Conservation (phyloP, 805 yeast genomes). For the Candida vaughaniae region DNA sequence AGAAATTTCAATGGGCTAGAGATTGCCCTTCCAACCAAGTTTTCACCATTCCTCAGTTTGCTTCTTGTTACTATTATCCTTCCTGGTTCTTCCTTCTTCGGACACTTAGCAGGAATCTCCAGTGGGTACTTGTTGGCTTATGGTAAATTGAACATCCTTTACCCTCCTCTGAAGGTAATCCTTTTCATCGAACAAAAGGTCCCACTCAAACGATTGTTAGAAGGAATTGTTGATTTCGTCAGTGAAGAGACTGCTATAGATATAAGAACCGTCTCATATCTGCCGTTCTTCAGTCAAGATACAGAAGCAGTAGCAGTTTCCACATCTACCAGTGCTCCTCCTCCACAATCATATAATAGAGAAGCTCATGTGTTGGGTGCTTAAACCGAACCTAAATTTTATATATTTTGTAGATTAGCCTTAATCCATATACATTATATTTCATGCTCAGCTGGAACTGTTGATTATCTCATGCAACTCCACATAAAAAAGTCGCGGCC, state of each 20-base stretch:
- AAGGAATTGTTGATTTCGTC: conserved; percentile 53
- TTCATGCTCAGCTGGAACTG: too few relatives aligned
- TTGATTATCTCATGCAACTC: not conserved
- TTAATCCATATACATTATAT: too few relatives aligned
- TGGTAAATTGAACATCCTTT: conserved; percentile 55
- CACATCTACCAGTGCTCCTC: conserved; percentile 2
- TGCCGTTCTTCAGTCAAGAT: conserved; percentile 20
- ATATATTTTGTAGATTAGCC: too few relatives aligned
- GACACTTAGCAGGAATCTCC: conserved; percentile 66
- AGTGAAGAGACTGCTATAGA: conserved; percentile 60
- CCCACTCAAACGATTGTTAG: conserved; percentile 52
- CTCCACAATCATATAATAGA: conserved; percentile 14
- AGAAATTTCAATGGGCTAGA: conserved; percentile 29
- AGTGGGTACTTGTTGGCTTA: conserved; percentile 64
- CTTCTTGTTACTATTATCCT: conserved; percentile 49
- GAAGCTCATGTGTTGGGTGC: conserved; percentile 23
- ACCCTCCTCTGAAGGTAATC: conserved; percentile 66
- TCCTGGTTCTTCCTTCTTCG: conserved; percentile 70
- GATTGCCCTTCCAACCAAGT: conserved; percentile 55
- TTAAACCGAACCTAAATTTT: too few relatives aligned
- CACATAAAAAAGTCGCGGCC: not conserved
- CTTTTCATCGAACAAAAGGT: conserved; percentile 63
- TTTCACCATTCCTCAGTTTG: conserved; percentile 55
- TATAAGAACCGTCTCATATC: conserved; percentile 35
- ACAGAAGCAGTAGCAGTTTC: conserved; percentile 7